Evolutionary conservation across 306 rosid species (phyloP), one percentile per base, ranked within the genome.

Genomic region (Sicyos edulis): DNA sequence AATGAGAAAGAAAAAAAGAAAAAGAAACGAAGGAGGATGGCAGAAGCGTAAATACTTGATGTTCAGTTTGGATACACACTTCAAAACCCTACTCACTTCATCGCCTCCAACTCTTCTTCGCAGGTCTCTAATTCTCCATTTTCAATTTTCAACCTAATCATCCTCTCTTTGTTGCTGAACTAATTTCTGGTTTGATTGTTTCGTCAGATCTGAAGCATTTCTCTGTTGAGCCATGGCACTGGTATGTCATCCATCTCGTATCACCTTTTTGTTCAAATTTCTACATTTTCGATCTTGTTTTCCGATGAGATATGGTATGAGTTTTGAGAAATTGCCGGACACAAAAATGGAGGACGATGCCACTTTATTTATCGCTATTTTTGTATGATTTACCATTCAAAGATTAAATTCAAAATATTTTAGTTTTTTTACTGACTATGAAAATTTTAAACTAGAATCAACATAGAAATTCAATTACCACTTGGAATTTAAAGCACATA

Each of bases 121-220:
- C 49, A 61, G 47, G 22, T 32, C 8, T 32, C 67, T 7, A 3
- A 7, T 15, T 61, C 67, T 61, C 14, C 67, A 61, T 3, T 61
- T 61, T n/a, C 47, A 61, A 32, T 61, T 47, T 60, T 60, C 66
- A 58, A 24, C 64, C 4, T 26, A 13, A 29, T 59, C 44, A 59
- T 59, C 9, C 8, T 61, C 47, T 61, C 7, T 61, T 61, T 32
- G 44, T 29, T 60, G 11, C 10, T 32, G 19, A 32, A 61, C 65
- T 29, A 32, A 1, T 32, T 19, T 60, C 15, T 29, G 13, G 20
- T 29, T 29, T 32, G 21, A 32, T 32, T 11, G 0, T 5, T 60
- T 60, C 44, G 20, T 7, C 49, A 61, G 67, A 32, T 32, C 67
- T 34, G 67, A 32, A 61, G 47, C 47, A 32, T 61, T 61, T 61